Evolutionary conservation across 805 yeast genomes (phyloP).

Genomic region (Ogataea zsoltii): DNA sequence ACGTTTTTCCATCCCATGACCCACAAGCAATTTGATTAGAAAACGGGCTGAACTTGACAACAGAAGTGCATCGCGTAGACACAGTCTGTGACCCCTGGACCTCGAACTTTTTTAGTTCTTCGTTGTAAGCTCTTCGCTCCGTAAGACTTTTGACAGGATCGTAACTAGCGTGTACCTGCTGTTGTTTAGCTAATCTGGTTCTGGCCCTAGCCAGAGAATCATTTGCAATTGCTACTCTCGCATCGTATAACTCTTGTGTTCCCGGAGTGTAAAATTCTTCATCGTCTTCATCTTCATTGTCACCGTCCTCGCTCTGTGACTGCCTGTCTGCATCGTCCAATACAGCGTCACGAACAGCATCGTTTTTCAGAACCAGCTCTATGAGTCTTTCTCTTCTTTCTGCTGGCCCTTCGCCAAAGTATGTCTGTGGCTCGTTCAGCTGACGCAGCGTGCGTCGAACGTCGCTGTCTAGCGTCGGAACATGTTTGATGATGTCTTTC

Average conservation of each 20-base stretch:
- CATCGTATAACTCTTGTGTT: slow-evolving; percentile 46
- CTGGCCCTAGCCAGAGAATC: slow-evolving; percentile 51
- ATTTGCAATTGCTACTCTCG: slow-evolving; percentile 53
- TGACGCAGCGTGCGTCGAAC: slow-evolving; percentile 51
- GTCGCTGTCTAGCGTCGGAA: slow-evolving; percentile 69
- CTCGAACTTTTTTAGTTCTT: slow-evolving; percentile 37
- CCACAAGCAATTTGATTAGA: slow-evolving; percentile 55
- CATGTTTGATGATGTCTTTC: slow-evolving; percentile 22
- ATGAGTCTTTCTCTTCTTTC: slow-evolving; percentile 58
- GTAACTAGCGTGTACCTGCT: slow-evolving; percentile 27
- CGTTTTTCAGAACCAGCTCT: slow-evolving; percentile 40
- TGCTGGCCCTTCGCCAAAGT: slow-evolving; percentile 58
- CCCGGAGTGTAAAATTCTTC: slow-evolving; percentile 91
- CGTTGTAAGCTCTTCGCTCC: slow-evolving; percentile 18
- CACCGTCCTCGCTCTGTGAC: neutral
- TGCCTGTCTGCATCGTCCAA: neutral
- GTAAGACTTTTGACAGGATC: slow-evolving; percentile 28
- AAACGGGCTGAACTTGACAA: slow-evolving; percentile 46
- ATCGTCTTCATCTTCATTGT: slow-evolving; percentile 52
- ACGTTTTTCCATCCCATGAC: slow-evolving; percentile 81
- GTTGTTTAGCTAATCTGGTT: slow-evolving; percentile 40
- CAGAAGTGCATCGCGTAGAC: slow-evolving; percentile 68
- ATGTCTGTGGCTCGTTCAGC: slow-evolving; percentile 57
- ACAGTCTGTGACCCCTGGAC: slow-evolving; percentile 70
- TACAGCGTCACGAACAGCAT: slow-evolving; percentile 19